A percentile compares a stretch with the other conserved stretches of the same genome.
Conservation (phyloP, 768 basidiomycete genomes). For the Lentinula aciculospora region DNA sequence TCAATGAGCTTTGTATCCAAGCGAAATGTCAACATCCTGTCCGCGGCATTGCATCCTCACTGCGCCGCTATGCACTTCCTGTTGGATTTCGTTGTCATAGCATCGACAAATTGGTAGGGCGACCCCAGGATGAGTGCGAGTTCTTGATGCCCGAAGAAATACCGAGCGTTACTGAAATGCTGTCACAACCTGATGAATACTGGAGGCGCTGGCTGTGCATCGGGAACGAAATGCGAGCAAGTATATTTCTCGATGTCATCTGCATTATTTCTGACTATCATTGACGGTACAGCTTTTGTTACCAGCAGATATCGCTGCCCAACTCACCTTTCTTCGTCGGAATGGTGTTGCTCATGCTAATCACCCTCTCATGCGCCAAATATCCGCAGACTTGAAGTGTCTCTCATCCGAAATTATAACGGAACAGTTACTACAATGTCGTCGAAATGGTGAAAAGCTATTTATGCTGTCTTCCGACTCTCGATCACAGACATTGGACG, state of each 20-base stretch:
- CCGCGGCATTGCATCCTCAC: not conserved
- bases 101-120: constrained; percentile 2
- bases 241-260: not conserved
- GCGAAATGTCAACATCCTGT: not conserved
- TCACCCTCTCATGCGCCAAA: not conserved
- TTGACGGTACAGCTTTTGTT: not conserved
- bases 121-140: not conserved
- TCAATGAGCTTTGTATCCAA: constrained; percentile 2
- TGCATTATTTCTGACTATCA: not conserved
- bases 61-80: constrained; percentile 1
- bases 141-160: not conserved
- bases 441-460: not conserved
- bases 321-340: not conserved
- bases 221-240: not conserved
- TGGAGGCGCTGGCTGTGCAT: constrained; percentile 3
- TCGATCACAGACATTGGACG: constrained; percentile 1
- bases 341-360: not conserved
- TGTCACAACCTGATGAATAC: constrained; percentile 3
- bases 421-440: not conserved
- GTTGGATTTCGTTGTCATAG: not conserved
- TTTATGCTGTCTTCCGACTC: not conserved
- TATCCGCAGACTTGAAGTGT: not conserved
- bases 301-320: not conserved
- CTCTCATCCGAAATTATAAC: not conserved
- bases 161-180: not conserved